These are phyloP conservation scores for Mycena rebaudengoi DNA, from an alignment of 768 basidiomycete genomes.

Conservation along the genomic window DNA sequence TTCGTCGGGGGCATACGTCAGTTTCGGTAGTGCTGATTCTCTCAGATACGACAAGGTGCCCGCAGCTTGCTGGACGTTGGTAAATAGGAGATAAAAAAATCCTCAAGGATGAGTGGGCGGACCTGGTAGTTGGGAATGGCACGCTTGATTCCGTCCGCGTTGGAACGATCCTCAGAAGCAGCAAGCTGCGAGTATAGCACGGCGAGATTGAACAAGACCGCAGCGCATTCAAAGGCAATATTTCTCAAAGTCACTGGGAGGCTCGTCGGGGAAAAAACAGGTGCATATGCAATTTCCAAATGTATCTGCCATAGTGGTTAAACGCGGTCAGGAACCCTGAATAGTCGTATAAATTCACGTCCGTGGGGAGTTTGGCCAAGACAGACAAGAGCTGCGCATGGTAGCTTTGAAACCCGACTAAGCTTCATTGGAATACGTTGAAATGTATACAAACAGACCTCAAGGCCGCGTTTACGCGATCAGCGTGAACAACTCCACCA, in stretches of 20 bases:
- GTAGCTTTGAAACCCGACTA: slow-evolving; percentile 63
- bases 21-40: slow-evolving; percentile 60
- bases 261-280: slow-evolving; percentile 67
- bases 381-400: slow-evolving; percentile 90
- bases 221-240: slow-evolving; percentile 83
- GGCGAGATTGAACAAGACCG: slow-evolving; percentile 86
- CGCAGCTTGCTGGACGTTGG: slow-evolving; percentile 73
- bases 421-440: background rate
- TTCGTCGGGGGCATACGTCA: slow-evolving; percentile 54
- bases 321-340: slow-evolving; percentile 11
- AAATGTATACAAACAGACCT: slow-evolving; percentile 56
- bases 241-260: slow-evolving; percentile 73
- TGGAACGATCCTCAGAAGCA: slow-evolving; percentile 71
- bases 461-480: slow-evolving; percentile 59
- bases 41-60: slow-evolving; percentile 73
- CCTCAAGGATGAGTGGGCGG: background rate
- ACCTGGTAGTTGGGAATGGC: slow-evolving; percentile 80
- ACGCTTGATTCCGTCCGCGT: slow-evolving; percentile 83
- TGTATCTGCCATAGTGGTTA: slow-evolving; percentile 60
- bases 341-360: no score
- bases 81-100: slow-evolving; percentile 1
- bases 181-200: slow-evolving; percentile 88
- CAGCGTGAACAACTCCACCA: slow-evolving; percentile 60
- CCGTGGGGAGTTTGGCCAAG: slow-evolving; percentile 82
- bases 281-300: slow-evolving; percentile 76